Percentiles rank a stretch among this genome's conserved stretches.
Conservation (phyloP, 345 rosid genomes). For the Populus deltoides region DNA sequence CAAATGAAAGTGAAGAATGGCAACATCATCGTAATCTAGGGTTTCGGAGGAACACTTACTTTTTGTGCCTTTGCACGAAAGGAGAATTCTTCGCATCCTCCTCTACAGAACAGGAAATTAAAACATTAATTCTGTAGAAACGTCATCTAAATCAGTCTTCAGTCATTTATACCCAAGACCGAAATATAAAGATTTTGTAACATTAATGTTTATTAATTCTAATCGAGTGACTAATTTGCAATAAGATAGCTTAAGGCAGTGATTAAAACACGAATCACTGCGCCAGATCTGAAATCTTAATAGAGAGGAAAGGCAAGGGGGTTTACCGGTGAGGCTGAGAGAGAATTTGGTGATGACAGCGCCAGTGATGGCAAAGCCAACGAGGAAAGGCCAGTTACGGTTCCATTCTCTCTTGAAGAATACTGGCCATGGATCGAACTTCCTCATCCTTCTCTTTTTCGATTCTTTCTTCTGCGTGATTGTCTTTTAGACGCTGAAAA, state of each 20-base stretch:
- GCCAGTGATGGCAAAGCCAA: slow-evolving; percentile 76
- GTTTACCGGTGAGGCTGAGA: slow-evolving; percentile 63
- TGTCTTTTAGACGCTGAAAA: not conserved
- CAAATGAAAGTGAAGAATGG: not conserved
- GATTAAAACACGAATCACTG: not conserved
- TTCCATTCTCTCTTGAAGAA: slow-evolving; percentile 82
- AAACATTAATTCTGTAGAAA: not conserved
- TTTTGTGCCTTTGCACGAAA: slow-evolving; percentile 79
- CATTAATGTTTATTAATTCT: not conserved
- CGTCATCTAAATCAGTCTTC: not conserved
- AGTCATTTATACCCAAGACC: too few relatives aligned
- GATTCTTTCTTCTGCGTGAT: not conserved
- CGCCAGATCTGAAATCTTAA: not conserved
- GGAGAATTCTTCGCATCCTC: slow-evolving; percentile 83
- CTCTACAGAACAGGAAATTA: slow-evolving; percentile 39
- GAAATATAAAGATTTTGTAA: not conserved
- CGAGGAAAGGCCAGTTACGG: slow-evolving; percentile 81
- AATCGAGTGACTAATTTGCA: not conserved
- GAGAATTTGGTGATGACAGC: slow-evolving; percentile 61
- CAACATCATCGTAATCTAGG: not conserved
- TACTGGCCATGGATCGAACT: slow-evolving; percentile 72
- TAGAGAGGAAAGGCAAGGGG: not conserved
- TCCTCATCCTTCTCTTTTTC: slow-evolving; percentile 26
- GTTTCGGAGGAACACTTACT: slow-evolving; percentile 24
- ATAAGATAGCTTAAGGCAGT: not conserved